Evolutionary conservation across 305 asterid species (phyloP).

Genomic region (Fraxinus albicans): DNA sequence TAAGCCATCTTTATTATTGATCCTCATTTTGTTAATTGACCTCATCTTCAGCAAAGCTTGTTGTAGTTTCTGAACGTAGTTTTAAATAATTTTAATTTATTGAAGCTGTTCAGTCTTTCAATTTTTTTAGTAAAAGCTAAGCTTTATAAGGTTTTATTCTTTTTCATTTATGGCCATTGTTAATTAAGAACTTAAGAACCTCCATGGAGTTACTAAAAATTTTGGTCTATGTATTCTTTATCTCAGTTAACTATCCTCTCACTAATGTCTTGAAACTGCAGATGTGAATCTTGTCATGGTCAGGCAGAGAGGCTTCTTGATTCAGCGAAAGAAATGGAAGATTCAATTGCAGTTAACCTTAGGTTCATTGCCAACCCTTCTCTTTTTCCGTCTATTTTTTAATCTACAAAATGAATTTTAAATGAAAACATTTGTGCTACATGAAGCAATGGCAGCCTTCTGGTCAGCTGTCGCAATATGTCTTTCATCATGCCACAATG

Average conservation of each 20-base stretch:
- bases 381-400: slow-evolving; percentile 1
- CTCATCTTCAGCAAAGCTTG: slow-evolving; percentile 9
- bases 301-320: slow-evolving; percentile 99
- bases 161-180: background rate
- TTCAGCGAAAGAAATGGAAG: slow-evolving; percentile 99
- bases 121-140: background rate
- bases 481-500: background rate
- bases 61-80: background rate
- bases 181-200: background rate
- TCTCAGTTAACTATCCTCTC: slow-evolving; percentile 9
- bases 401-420: background rate
- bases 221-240: background rate
- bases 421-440: background rate
- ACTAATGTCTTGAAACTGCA: slow-evolving; percentile 37
- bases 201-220: background rate
- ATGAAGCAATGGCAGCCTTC: slow-evolving; percentile 2
- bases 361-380: slow-evolving; percentile 50
- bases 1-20: background rate
- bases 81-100: background rate
- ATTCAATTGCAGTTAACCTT: slow-evolving; percentile 95
- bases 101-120: slow-evolving; percentile 3
- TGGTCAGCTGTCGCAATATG: slow-evolving; percentile 3
- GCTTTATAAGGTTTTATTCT: background rate
- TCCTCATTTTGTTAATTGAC: background rate
- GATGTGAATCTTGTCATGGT: slow-evolving; percentile 99